A percentile compares a stretch with the other conserved stretches of the same genome.
These are phyloP conservation scores for Yamadazyma jaroonii DNA, from an alignment of 1,139 yeast species.

Conservation along the genomic window DNA sequence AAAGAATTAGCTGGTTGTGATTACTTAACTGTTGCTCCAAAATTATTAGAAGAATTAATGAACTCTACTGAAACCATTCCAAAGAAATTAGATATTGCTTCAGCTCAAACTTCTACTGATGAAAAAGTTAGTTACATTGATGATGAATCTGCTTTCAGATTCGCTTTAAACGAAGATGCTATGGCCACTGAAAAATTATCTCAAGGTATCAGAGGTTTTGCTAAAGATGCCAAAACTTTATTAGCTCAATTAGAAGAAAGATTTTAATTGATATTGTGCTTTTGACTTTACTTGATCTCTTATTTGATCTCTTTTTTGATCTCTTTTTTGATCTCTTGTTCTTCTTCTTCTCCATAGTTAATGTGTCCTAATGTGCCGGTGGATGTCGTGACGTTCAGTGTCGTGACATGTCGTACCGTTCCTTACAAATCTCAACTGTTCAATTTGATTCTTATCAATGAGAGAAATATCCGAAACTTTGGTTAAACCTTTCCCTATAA, in stretches of 20 bases:
- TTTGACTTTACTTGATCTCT: neutral
- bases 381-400: no score
- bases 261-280: conserved; percentile 36
- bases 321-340: neutral
- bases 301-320: neutral
- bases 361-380: neutral
- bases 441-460: neutral
- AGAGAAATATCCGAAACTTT: conserved; percentile 15
- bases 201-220: conserved; percentile 96
- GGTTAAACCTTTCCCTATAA: conserved; percentile 64
- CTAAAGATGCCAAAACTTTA: conserved; percentile 89
- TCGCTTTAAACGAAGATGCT: conserved; percentile 89
- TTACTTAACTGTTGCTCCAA: conserved; percentile 93
- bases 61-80: conserved; percentile 80
- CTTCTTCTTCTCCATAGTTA: neutral
- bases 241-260: conserved; percentile 74
- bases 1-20: conserved; percentile 97
- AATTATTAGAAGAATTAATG: conserved; percentile 82
- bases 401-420: no score
- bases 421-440: neutral
- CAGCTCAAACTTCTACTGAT: conserved; percentile 47
- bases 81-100: conserved; percentile 66
- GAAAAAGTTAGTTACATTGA: conserved; percentile 79
- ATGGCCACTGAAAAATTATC: conserved; percentile 98
- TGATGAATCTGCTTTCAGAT: conserved; percentile 90